Base-by-base conservation (phyloP, 768 basidiomycete genomes). In the Sistotremastrum suecicum region DNA sequence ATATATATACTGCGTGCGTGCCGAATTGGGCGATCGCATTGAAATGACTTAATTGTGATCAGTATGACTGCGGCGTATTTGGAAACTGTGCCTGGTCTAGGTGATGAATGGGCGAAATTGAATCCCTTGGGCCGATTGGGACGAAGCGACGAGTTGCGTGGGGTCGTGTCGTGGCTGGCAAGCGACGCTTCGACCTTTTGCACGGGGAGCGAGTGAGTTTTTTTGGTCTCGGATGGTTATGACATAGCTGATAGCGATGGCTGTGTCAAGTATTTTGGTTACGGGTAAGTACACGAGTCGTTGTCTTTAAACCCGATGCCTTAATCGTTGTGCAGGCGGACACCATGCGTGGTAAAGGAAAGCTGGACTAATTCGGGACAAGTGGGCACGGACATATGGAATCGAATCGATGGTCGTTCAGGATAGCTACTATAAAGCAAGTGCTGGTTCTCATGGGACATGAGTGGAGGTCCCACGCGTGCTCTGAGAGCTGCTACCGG, bases 61-160 rank as follows among this genome's bases (percentile, higher is more conserved):
- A 83, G 80, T 49, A 83, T 84, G 82, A 84, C 84, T 35, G 79
- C 78, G 52, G 76, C 74, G 28, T 80, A 74, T 60, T 63, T 86
- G 28, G 79, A 85, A 59, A 63, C 57, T 33, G 66, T 83, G 50
- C 81, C 82, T 0, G 67, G 76, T 44, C 63, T 83, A 42, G 55
- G 73, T 2, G 72, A 70, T 5, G 77, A 77, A 52, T 85, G 83
- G 83, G 78, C 80, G 20, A 60, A 60, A 41, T 51, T 75, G 60
- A 84, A 83, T 54, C 84, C 83, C 1, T 62, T 84, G 51, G 78
- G 77, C 1, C 70, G 84, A 5, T 68, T 87, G 33, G 83, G 83
- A 4, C 63, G 78, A 6, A 72, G 78, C 0, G 81, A 85, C 53
- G 83, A 87, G 59, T 54, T 85, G 55, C 68, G 83, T 1, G 83